Base-by-base conservation (phyloP, 2,329 filamentous ascomycete species). In the Colletotrichum sp. region DNA sequence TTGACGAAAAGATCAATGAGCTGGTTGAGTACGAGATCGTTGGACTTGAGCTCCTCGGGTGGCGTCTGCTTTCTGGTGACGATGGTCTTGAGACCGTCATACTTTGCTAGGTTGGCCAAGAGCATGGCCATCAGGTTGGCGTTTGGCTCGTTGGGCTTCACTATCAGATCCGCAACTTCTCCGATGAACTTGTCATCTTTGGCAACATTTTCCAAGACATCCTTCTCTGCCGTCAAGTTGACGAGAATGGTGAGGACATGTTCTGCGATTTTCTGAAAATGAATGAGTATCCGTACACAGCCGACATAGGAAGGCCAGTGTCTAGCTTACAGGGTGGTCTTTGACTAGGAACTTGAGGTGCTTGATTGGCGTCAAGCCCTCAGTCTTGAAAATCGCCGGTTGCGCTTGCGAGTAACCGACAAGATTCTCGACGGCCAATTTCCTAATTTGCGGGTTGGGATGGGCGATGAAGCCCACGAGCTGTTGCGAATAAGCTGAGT, bases 1-100 rank as follows among this genome's bases (percentile, higher is more conserved):
- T 97, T 98, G 82, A 99, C 97, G 83, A 99, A 99, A 80, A 98
- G 93, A 84, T 99, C 97, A 84, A 99, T 92, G 34, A 99, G 88
- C 85, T 99, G 97, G 84, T 98, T 96, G 80, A 99, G 91, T 6
- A 95, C 93, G 75, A 92, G 89, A 44, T 93, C 90, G 55, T 95
- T 95, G 2, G 92, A 94, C 8, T 92, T 92, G 8, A 98, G 90
- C n/a, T 89, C 88, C 71, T 92, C 90, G 4, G 95, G 94, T 0
- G 93, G 84, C 8, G 90, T 86, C 77, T 95, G 93, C 81, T 93
- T 94, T 71, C 94, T 88, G 6, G 89, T 88, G 13, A 96, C 85
- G 6, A 98, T 88, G 59, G 90, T 89, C 78, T 94, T 93, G 72
- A 98, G 85, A 8, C 89, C 89, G 79, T 96, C 93, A 77, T 91